Base-by-base conservation (phyloP, 441 rosid genomes). In the Populus hybrid region DNA sequence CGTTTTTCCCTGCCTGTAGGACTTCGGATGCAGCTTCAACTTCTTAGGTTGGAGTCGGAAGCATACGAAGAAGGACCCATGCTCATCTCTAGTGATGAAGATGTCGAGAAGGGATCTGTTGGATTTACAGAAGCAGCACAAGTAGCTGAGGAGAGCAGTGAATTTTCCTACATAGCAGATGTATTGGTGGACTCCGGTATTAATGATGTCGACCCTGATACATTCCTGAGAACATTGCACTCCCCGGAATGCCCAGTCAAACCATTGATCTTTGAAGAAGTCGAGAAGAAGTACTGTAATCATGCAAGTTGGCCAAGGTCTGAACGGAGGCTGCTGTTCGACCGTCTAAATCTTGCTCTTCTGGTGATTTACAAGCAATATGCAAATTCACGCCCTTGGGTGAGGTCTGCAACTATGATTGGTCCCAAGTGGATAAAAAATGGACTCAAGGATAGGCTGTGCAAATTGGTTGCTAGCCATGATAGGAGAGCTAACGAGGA, bases 11-110 rank as follows among this genome's bases (percentile, higher is more conserved):
- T 28, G 59, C 67, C 2, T 21, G 35, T 64, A 97, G 99, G 98
- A 68, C 98, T 97, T 64, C 86, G 98, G 73, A 85, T 87, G 95
- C 99, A 94, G 86, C 97, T 97, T 77, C 91, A 94, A 77, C 91
- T 94, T 18, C 95, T 97, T 40, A 97, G 92, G 80, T 84, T 86
- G 70, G 97, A 91, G 82, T 91, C 97, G 24, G 91, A 90, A 71
- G 73, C 88, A 72, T 89, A 89, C 61, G 82, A 75, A 5, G 98
- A 91, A 81, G 92, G 92, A 72, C 79, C 80, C 68, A 84, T 87
- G 88, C 79, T 85, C 4, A 66, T 91, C 83, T 89, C 95, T 7
- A 89, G 91, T 42, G 97, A 93, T 67, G 95, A 91, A 74, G 95
- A 91, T 11, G 79, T 70, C 21, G 91, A 81, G 23, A 86, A 83